Conservation (phyloP, 2,329 filamentous ascomycete genomes). For the Aureobasidium sp. region DNA sequence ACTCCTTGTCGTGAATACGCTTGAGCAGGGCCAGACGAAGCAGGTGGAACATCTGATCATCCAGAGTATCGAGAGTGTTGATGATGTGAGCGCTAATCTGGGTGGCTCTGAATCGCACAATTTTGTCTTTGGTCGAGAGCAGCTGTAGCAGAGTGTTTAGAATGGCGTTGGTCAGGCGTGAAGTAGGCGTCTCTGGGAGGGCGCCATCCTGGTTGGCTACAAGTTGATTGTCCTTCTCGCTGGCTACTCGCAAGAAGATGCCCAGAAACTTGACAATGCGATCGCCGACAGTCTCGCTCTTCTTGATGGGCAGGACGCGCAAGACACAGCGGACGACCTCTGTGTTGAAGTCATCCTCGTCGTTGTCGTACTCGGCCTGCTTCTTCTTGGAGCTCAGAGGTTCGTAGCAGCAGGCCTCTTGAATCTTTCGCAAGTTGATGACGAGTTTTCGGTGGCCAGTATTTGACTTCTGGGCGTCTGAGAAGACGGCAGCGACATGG, state of each 20-base stretch:
- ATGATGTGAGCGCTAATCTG: constrained; percentile 87
- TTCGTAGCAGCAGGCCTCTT: constrained; percentile 68
- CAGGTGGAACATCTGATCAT: constrained; percentile 81
- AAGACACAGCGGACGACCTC: constrained; percentile 79
- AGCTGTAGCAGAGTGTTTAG: constrained; percentile 66
- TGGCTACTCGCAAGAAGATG: constrained; percentile 68
- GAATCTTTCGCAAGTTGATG: constrained; percentile 79
- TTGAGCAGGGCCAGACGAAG: constrained; percentile 72
- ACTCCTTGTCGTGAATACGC: constrained; percentile 86
- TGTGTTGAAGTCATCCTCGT: constrained; percentile 77
- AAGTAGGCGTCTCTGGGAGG: constrained; percentile 75
- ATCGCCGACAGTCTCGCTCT: constrained; percentile 82
- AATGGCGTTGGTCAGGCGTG: constrained; percentile 65
- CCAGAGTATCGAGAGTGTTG: constrained; percentile 84
- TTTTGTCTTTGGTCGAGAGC: constrained; percentile 84
- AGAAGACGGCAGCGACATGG: constrained; percentile 54
- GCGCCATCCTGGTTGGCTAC: constrained; percentile 52
- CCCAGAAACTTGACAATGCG: constrained; percentile 77
- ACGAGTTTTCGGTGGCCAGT: constrained; percentile 85
- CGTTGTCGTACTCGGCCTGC: constrained; percentile 55
- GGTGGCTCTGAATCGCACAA: constrained; percentile 78
- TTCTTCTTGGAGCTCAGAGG: constrained; percentile 41
- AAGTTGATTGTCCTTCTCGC: constrained; percentile 60
- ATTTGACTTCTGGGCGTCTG: constrained; percentile 71
- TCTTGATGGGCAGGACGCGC: constrained; percentile 78